phyloP scores from a whole-genome alignment of 2,329 filamentous ascomycete species.

The Cladophialophora exuberans region DNA sequence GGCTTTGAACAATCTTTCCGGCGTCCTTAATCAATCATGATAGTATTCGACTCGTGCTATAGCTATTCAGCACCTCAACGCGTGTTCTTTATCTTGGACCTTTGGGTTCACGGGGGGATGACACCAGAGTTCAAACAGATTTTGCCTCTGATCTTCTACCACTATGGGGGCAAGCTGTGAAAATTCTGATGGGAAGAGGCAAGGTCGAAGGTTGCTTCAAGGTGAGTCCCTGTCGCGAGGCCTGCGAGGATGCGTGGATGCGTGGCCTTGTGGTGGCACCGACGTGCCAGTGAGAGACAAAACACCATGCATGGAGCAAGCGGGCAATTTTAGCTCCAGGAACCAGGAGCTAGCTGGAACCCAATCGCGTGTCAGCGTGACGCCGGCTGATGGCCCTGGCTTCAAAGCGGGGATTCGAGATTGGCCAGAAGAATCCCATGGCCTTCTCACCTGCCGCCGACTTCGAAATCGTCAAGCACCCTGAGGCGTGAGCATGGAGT shows the following conservation, averaged over 20 bases:
- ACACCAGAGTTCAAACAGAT: slow-evolving; percentile 22
- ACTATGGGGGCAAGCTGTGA: slow-evolving; percentile 4
- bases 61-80: no score
- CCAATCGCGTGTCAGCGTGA: slow-evolving; percentile 23
- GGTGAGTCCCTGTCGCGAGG: slow-evolving; percentile 11
- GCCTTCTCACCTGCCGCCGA: slow-evolving; percentile 14
- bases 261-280: slow-evolving; percentile 13
- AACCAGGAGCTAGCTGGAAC: slow-evolving; percentile 15
- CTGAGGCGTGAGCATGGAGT: no score
- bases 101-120: no score
- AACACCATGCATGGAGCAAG: slow-evolving; percentile 7
- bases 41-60: not conserved
- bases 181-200: slow-evolving; percentile 3
- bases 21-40: not conserved
- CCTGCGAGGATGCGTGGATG: slow-evolving; percentile 12
- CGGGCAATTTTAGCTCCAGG: slow-evolving; percentile 27
- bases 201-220: slow-evolving; percentile 8
- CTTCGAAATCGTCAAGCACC: slow-evolving; percentile 12
- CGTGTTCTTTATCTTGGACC: no score
- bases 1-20: slow-evolving; percentile 7
- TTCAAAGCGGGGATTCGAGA: slow-evolving; percentile 11
- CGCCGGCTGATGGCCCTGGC: slow-evolving; percentile 11
- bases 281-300: slow-evolving; percentile 11
- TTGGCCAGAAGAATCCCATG: slow-evolving; percentile 15
- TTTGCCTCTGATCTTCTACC: slow-evolving; percentile 11